Conservation (phyloP, 1,139 yeast genomes). For the Yamadazyma mexicana region DNA sequence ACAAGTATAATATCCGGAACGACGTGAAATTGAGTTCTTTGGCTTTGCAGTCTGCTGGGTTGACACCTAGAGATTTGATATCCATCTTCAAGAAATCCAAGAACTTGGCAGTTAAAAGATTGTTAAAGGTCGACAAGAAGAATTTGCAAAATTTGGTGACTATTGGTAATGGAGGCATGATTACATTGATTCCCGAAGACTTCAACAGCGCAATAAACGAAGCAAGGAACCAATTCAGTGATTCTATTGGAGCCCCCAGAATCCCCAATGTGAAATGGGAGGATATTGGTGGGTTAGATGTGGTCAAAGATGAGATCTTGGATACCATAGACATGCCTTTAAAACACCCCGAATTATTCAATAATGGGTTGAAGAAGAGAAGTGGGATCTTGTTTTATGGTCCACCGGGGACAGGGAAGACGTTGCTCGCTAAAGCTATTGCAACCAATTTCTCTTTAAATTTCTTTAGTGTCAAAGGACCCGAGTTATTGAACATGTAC, state of each 20-base stretch:
- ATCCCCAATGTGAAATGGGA: conserved; percentile 96
- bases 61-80: conserved; percentile 79
- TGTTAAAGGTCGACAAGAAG: conserved; percentile 19
- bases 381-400: conserved; percentile 95
- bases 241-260: conserved; percentile 94
- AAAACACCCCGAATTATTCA: conserved; percentile 86
- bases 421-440: conserved; percentile 91
- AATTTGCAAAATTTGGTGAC: conserved; percentile 27
- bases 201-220: conserved; percentile 72
- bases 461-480: conserved; percentile 95
- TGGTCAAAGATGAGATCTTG: conserved; percentile 86
- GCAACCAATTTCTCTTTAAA: conserved; percentile 93
- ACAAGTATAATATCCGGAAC: conserved; percentile 29
- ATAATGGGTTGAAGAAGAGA: conserved; percentile 86
- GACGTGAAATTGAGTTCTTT: conserved; percentile 63
- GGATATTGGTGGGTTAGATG: conserved; percentile 88
- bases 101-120: conserved; percentile 53
- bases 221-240: conserved; percentile 87
- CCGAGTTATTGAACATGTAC: conserved; percentile 92
- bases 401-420: conserved; percentile 98
- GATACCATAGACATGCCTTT: conserved; percentile 96
- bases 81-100: conserved; percentile 73
- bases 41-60: conserved; percentile 88
- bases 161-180: conserved; percentile 52
- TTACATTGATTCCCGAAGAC: conserved; percentile 61